A percentile compares a stretch with the other conserved stretches of the same genome.
Evolutionary conservation across 352 stramenopile genomes (phyloP).

Genomic region (Plasmopara viticola): DNA sequence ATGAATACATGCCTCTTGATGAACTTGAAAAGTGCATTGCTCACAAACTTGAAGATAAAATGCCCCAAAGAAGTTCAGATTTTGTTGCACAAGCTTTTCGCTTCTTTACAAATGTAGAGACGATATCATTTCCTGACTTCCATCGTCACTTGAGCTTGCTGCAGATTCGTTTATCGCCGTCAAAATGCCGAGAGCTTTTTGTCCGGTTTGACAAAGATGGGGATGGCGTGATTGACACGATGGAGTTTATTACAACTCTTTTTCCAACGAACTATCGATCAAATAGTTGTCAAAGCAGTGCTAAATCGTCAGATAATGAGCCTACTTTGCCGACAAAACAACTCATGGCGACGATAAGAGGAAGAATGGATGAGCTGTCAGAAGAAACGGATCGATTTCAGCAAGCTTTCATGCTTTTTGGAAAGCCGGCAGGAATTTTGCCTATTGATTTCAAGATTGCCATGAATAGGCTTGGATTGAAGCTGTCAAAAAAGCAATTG

Average conservation of each 20-base stretch:
- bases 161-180: conserved; percentile 50
- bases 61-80: conserved; percentile 41
- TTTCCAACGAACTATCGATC: conserved; percentile 40
- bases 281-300: conserved; percentile 6
- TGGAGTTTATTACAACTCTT: conserved; percentile 56
- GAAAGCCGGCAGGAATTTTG: conserved; percentile 56
- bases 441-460: conserved; percentile 43
- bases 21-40: conserved; percentile 51
- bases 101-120: conserved; percentile 59
- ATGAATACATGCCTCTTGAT: conserved; percentile 47
- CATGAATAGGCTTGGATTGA: conserved; percentile 49
- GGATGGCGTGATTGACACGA: conserved; percentile 54
- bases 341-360: conserved; percentile 44
- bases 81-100: conserved; percentile 53
- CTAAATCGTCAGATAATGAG: conserved; percentile 28
- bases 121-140: conserved; percentile 60
- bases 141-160: conserved; percentile 40
- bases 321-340: conserved; percentile 46
- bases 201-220: conserved; percentile 52
- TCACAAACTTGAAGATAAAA: conserved; percentile 55
- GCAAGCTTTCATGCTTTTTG: conserved; percentile 68
- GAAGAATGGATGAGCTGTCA: conserved; percentile 58
- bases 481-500: conserved; percentile 44
- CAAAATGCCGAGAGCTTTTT: conserved; percentile 59
- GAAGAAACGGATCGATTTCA: conserved; percentile 71